Evolutionary conservation across 306 rosid genomes (phyloP), one percentile per base, ranked within the genome.

Genomic region (Oxytropis ochrocephala): DNA sequence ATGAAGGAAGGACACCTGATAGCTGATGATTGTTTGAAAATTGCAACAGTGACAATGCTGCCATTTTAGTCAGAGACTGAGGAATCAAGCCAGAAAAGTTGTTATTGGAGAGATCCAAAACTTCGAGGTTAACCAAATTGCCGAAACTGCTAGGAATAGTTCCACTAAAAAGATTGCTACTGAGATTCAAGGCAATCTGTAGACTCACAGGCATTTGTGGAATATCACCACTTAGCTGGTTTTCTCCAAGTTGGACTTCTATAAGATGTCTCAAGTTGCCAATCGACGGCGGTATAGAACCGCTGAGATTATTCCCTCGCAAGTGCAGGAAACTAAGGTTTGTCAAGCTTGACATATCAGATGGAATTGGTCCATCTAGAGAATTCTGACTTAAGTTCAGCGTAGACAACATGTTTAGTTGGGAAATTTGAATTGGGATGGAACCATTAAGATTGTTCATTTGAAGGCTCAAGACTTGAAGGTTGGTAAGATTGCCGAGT

Each of bases 21-120:
- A 94, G 83, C 1, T 24, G 29, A 43, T 10, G 33, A 77, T 90
- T 94, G 85, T 88, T 79, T 12, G 83, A 65, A 64, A 91, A 87
- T 18, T 48, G 11, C 81, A 88, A 56, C 36, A 30, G 79, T 11
- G 88, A 81, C 88, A 94, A 79, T 64, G 91, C 12, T 1, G 0
- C 0, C 88, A 88, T 10, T n/a, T 0, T 0, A 9, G 64, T 30
- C 0, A 94, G 76, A 74, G 49, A 54, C 0, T 1, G 0, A 4
- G 97, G 96, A 41, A 94, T 75, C 24, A 2, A 0, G 16, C 97
- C 99, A 8, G 84, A 72, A 75, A 94, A 94, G 0, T 1, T 35
- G 88, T 94, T 94, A 71, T 88, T 65, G 27, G 99, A 91, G 62
- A 94, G 95, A 72, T 94, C 99, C 89, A 87, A 67, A 21, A 94